phyloP scores from a whole-genome alignment of 495 filamentous ascomycete species.

The Neurospora tetraspora region DNA sequence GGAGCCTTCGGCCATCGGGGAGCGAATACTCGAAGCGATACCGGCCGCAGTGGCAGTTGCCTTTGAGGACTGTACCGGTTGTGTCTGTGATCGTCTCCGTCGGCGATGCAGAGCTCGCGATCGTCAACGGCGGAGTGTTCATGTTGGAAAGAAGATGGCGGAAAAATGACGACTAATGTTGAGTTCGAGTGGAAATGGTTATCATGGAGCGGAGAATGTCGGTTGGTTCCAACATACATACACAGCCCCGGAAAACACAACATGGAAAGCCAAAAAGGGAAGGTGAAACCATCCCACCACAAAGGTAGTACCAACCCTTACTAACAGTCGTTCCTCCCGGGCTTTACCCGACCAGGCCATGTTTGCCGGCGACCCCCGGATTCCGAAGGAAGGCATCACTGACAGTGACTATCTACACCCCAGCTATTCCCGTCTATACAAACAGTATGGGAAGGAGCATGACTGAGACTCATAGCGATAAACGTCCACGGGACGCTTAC shows the following conservation, averaged over 20 bases:
- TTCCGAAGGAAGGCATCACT: neutral
- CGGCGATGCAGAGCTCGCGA: neutral
- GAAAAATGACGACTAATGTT: neutral
- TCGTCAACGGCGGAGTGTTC: neutral
- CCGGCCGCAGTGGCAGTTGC: conserved; percentile 26
- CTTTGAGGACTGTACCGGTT: neutral
- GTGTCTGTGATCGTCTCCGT: neutral
- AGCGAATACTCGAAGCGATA: conserved; percentile 17
- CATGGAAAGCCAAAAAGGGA: neutral
- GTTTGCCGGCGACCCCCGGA: neutral
- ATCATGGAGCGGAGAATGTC: neutral
- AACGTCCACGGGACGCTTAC: neutral
- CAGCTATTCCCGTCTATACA: too few species aligned
- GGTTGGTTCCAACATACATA: neutral
- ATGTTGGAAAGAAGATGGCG: neutral
- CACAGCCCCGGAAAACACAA: neutral
- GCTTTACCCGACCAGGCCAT: neutral
- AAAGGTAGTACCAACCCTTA: neutral
- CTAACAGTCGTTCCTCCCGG: neutral
- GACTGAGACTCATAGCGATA: neutral
- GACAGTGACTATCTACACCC: too few species aligned
- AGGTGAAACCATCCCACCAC: neutral
- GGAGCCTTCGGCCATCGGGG: neutral
- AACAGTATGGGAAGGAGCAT: neutral
- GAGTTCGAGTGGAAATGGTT: neutral